phyloP scores from a whole-genome alignment of 75 land plant species.

The Azolla pinnata region DNA sequence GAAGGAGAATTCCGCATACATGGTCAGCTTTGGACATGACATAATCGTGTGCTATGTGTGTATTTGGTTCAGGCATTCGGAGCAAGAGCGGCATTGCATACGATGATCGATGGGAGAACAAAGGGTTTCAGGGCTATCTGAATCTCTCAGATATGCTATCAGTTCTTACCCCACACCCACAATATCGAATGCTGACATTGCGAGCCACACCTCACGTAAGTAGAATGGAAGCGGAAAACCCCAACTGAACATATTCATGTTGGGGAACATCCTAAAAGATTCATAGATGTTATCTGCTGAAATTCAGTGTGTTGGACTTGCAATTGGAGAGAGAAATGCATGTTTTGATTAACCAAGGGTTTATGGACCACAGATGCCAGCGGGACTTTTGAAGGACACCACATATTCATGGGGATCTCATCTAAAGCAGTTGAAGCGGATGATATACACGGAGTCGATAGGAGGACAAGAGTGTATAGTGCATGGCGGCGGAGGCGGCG shows the following conservation, averaged over 20 bases:
- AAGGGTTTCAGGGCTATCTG: too few relatives aligned
- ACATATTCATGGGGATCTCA: conserved; percentile 26
- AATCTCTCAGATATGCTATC: conserved; percentile 27
- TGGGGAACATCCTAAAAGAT: too few relatives aligned
- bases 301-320: too few relatives aligned
- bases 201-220: conserved; percentile 31
- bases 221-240: neutral
- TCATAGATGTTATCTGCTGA: too few relatives aligned
- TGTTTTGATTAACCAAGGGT: too few relatives aligned
- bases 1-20: too few relatives aligned
- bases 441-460: conserved; percentile 10
- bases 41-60: too few relatives aligned
- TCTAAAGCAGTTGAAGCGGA: conserved; percentile 21
- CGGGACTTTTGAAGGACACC: conserved; percentile 15
- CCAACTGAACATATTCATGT: neutral
- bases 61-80: too few relatives aligned
- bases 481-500: neutral
- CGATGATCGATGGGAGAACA: too few relatives aligned
- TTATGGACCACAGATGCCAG: conserved; percentile 26
- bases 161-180: conserved; percentile 27
- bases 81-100: too few relatives aligned
- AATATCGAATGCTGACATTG: conserved; percentile 27
- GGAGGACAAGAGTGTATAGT: neutral
- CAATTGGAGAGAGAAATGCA: too few relatives aligned
- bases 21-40: too few relatives aligned